Evolutionary conservation across 2,329 filamentous ascomycete species (phyloP).

Genomic region (Fusarium verrucosum): DNA sequence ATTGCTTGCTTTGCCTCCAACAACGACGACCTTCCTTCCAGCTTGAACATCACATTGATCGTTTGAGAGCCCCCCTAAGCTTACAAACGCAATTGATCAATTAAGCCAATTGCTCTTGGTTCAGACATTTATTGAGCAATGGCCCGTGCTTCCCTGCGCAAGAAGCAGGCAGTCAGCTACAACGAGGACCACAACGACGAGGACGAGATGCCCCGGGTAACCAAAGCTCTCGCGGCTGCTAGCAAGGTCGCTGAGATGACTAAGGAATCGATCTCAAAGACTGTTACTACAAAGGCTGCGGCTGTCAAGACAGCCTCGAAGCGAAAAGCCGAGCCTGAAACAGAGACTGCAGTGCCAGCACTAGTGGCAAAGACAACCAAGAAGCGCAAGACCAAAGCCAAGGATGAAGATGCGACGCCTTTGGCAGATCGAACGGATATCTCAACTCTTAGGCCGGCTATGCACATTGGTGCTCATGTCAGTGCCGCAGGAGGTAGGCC

Average conservation of each 20-base stretch:
- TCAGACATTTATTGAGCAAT: constrained; percentile 34
- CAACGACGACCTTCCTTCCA: background rate
- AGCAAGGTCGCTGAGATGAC: constrained; percentile 43
- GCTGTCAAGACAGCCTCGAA: constrained; percentile 43
- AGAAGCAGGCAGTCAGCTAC: constrained; percentile 47
- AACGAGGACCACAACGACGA: constrained; percentile 43
- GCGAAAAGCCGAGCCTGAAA: constrained; percentile 47
- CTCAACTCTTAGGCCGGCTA: constrained; percentile 69
- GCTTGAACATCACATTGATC: background rate
- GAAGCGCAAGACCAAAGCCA: constrained; percentile 55
- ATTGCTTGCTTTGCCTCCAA: background rate
- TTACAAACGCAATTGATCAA: background rate
- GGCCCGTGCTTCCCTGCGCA: constrained; percentile 50
- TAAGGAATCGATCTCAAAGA: constrained; percentile 40
- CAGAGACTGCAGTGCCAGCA: constrained; percentile 26
- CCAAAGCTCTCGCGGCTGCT: constrained; percentile 31
- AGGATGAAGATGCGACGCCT: constrained; percentile 62
- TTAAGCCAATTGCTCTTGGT: background rate
- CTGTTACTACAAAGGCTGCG: constrained; percentile 36
- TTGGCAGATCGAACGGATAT: constrained; percentile 74
- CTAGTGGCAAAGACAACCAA: constrained; percentile 48
- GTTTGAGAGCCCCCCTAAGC: too few species aligned
- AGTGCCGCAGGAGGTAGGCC: constrained; percentile 81
- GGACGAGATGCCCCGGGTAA: constrained; percentile 23
- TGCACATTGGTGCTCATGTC: constrained; percentile 93